These are phyloP conservation scores for Sextonia rubra DNA, from an alignment of 164 flowering plant genomes.

Conservation along the genomic window DNA sequence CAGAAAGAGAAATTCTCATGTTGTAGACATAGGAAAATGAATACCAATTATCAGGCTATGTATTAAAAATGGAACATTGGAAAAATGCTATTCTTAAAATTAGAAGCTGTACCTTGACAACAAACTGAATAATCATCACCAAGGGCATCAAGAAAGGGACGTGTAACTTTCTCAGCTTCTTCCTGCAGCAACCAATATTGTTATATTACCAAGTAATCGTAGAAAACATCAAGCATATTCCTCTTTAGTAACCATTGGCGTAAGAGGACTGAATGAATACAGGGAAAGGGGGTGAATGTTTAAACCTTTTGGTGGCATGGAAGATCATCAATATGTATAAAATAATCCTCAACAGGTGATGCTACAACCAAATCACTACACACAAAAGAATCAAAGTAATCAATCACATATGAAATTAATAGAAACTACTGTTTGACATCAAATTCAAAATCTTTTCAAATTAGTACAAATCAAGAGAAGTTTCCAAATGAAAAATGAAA, in stretches of 20 bases:
- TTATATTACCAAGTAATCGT: neutral
- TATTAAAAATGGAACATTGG: neutral
- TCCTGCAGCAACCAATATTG: slow-evolving; percentile 32
- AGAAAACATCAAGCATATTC: neutral
- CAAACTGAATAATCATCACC: slow-evolving; percentile 80
- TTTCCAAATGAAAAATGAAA: neutral
- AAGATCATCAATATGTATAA: slow-evolving; percentile 83
- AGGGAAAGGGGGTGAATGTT: neutral
- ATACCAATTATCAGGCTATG: neutral
- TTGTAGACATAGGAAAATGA: neutral
- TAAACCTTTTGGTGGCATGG: slow-evolving; percentile 60
- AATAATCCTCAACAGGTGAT: slow-evolving; percentile 96
- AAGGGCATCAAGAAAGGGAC: slow-evolving; percentile 75
- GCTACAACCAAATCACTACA: slow-evolving; percentile 89
- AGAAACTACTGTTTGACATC: neutral
- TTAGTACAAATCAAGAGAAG: neutral
- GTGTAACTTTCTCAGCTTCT: slow-evolving; percentile 60
- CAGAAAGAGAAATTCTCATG: neutral
- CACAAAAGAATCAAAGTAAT: neutral
- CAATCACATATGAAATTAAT: neutral
- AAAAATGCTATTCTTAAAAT: neutral
- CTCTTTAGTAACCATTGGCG: neutral
- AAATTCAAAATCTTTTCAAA: neutral
- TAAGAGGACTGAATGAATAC: neutral
- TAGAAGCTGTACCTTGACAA: slow-evolving; percentile 66